phyloP scores from a whole-genome alignment of 2,329 filamentous ascomycete species.

The Xylariaceae sp. region DNA sequence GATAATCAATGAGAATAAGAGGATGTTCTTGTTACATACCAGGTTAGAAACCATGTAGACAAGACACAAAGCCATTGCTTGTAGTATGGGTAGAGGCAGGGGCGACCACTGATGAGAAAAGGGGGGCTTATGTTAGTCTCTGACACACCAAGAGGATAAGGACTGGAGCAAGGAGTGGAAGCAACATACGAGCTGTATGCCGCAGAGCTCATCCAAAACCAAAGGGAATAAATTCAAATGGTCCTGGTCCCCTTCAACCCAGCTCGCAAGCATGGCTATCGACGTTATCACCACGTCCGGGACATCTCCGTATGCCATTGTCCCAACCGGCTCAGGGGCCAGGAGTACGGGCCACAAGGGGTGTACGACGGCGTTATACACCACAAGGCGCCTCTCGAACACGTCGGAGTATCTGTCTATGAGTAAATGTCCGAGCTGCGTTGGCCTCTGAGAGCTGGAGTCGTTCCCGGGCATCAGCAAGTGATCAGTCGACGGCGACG shows the following conservation, averaged over 20 bases:
- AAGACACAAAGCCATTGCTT: constrained; percentile 18
- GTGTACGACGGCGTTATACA: constrained; percentile 9
- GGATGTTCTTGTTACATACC: constrained; percentile 16
- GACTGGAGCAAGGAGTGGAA: background rate
- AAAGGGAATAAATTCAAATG: constrained; percentile 16
- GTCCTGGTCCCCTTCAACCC: constrained; percentile 19
- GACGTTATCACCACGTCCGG: constrained; percentile 17
- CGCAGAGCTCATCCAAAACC: constrained; percentile 18
- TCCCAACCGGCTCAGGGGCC: constrained; percentile 11
- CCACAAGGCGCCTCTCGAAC: background rate
- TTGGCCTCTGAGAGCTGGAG: too few species aligned
- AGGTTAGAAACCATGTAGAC: constrained; percentile 18
- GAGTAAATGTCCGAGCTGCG: too few species aligned
- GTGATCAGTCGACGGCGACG: too few species aligned
- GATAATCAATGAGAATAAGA: background rate
- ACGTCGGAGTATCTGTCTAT: too few species aligned
- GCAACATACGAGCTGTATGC: constrained; percentile 15
- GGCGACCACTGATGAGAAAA: constrained; percentile 10
- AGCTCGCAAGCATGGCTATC: constrained; percentile 21
- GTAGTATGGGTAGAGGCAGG: constrained; percentile 16
- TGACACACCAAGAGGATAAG: background rate
- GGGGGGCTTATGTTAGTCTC: background rate
- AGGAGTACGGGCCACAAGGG: constrained; percentile 21
- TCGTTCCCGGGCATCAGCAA: too few species aligned
- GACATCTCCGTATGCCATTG: constrained; percentile 2